Evolutionary conservation across 495 filamentous ascomycete genomes (phyloP), one percentile per base, ranked within the genome.

Genomic region (Amorphotheca resinae): DNA sequence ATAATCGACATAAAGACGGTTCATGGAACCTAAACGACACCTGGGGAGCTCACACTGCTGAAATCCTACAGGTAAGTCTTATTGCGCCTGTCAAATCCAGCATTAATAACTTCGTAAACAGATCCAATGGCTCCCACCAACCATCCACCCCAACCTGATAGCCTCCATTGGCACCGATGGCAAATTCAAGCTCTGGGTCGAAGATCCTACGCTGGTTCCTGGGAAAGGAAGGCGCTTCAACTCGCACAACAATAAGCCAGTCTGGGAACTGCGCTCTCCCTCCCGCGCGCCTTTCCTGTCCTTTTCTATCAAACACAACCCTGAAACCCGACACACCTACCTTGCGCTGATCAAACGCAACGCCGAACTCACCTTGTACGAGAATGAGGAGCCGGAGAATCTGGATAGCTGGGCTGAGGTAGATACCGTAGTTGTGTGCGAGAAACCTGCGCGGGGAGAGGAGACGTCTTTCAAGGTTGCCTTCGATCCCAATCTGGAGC

Each of bases 21-120:
- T 65, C 77, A 36, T 95, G 86, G 86, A 72, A 75, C 30, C 62
- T 87, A 32, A 79, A 76, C 51, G 91, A 95, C 56, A 84, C 77
- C 38, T 95, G 91, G 86, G 76, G 76, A 42, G 93, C 85, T 11
- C 91, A 99, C 57, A 80, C 84, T 51, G 84, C 84, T 20, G 91
- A 95, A 64, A 83, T 99, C 45, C 69, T 83, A 49, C 84, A 93
- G 70, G 87, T 87, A 69, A 63, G 69, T 58, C 36, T 37, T 50
- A 38, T n/a, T 34, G 5, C 16, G 45, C 41, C 11, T 41, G 46
- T 17, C 21, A 39, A 31, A 25, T 11, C 15, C 20, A 28, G 14
- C n/a, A 21, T 15, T 15, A 33, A 22, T 9, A 0, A 20, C 23
- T 31, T 9, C n/a, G 12, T 4, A 28, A 7, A 44, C 8, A 88